phyloP scores from a whole-genome alignment of 2,329 filamentous ascomycete species.

The Fusarium austroafricanum region DNA sequence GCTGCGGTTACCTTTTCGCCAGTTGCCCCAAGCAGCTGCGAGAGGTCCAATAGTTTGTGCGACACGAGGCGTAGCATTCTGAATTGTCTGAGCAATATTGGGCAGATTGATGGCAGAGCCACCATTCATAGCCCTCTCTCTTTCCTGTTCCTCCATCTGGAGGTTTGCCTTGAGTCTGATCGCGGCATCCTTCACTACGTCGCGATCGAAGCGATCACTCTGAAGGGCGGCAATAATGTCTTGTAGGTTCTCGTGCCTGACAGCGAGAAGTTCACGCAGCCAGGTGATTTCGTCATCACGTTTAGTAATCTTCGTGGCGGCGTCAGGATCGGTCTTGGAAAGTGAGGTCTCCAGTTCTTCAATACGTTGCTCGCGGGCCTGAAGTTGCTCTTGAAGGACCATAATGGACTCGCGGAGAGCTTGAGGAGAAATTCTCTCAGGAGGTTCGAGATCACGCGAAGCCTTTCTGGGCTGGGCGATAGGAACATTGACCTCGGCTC shows the following conservation, averaged over 20 bases:
- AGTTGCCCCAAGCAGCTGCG: constrained; percentile 96
- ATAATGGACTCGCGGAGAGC: constrained; percentile 95
- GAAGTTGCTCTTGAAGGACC: constrained; percentile 95
- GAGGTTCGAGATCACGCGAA: constrained; percentile 62
- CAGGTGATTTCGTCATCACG: constrained; percentile 94
- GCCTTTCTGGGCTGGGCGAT: constrained; percentile 39
- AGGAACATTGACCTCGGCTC: constrained; percentile 52
- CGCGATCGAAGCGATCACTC: constrained; percentile 78
- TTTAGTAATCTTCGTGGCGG: constrained; percentile 85
- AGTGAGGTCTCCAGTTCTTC: constrained; percentile 84
- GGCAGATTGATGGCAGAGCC: constrained; percentile 75
- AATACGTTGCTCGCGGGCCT: constrained; percentile 90
- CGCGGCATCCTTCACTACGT: constrained; percentile 86
- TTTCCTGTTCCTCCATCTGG: constrained; percentile 98
- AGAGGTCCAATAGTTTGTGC: constrained; percentile 81
- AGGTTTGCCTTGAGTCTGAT: constrained; percentile 94
- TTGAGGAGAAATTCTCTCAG: constrained; percentile 92
- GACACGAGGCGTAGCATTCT: constrained; percentile 83
- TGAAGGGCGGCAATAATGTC: constrained; percentile 88
- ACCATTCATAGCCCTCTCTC: constrained; percentile 83
- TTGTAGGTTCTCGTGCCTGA: constrained; percentile 89
- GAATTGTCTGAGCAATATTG: constrained; percentile 80
- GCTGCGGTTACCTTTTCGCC: constrained; percentile 78
- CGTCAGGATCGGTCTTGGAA: constrained; percentile 77
- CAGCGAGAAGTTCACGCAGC: constrained; percentile 91